Evolutionary conservation across 306 rosid species (phyloP).

Genomic region (Cucumis sativus): DNA sequence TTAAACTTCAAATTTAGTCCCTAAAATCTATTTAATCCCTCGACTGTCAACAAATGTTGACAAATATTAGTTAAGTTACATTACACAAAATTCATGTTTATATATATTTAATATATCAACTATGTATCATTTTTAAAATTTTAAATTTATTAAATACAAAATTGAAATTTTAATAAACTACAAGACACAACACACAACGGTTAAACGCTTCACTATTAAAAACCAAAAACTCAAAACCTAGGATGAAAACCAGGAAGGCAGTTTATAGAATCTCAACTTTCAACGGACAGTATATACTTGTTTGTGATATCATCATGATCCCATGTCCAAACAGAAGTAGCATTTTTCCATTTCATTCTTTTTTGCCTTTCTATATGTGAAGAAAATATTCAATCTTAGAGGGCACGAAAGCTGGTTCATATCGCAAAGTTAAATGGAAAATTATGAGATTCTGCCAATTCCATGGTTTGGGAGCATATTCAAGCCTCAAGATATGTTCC

Average conservation of each 20-base stretch:
- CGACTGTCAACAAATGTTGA: too few relatives aligned
- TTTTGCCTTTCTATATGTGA: not conserved
- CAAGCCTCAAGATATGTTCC: conserved; percentile 1
- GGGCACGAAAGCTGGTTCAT: not conserved
- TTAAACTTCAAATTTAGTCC: too few relatives aligned
- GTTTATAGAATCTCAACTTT: not conserved
- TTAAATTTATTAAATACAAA: too few relatives aligned
- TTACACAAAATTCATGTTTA: too few relatives aligned
- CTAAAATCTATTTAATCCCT: not conserved
- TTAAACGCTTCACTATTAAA: too few relatives aligned
- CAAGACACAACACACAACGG: too few relatives aligned
- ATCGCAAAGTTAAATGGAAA: not conserved
- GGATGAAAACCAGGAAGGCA: not conserved
- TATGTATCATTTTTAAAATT: too few relatives aligned
- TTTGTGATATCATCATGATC: not conserved
- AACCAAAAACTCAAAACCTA: too few relatives aligned
- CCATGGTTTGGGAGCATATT: conserved; percentile 6
- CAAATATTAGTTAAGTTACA: too few relatives aligned
- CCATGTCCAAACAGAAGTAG: not conserved
- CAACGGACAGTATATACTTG: not conserved
- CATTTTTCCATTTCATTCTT: not conserved
- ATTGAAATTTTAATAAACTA: too few relatives aligned
- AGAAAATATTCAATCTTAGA: not conserved
- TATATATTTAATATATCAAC: too few relatives aligned
- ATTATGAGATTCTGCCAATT: conserved; percentile 14